These are phyloP conservation scores for Fusarium globosum DNA, from an alignment of 2,329 filamentous ascomycete species.

Conservation along the genomic window DNA sequence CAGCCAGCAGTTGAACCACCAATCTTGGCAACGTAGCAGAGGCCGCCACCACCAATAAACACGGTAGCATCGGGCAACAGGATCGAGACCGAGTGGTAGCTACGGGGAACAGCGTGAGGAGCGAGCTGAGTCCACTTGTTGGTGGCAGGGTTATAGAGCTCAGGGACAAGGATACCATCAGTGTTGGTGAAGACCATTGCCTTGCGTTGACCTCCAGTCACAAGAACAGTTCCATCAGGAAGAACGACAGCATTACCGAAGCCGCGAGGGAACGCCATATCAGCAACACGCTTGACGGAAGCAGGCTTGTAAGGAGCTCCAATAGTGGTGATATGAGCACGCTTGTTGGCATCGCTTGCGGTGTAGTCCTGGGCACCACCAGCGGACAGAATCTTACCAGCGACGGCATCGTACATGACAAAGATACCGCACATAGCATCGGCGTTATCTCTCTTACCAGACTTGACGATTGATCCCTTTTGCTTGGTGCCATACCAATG, in stretches of 20 bases:
- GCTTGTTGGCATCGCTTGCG: slow-evolving; percentile 51
- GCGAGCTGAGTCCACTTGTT: slow-evolving; percentile 54
- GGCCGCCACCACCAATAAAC: slow-evolving; percentile 62
- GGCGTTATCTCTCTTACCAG: slow-evolving; percentile 49
- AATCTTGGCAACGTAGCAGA: slow-evolving; percentile 54
- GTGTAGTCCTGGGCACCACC: slow-evolving; percentile 61
- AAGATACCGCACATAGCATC: slow-evolving; percentile 64
- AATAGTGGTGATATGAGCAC: slow-evolving; percentile 62
- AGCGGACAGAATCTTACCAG: slow-evolving; percentile 64
- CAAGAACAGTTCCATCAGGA: slow-evolving; percentile 58
- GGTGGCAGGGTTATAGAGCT: slow-evolving; percentile 58
- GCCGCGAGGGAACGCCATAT: slow-evolving; percentile 53
- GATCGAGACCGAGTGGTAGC: slow-evolving; percentile 62
- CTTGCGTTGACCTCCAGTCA: slow-evolving; percentile 51
- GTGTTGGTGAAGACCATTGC: slow-evolving; percentile 59
- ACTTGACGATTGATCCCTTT: slow-evolving; percentile 47
- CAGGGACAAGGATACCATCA: slow-evolving; percentile 54
- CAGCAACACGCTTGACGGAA: slow-evolving; percentile 23
- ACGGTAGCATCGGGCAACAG: slow-evolving; percentile 63
- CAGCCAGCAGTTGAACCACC: slow-evolving; percentile 46
- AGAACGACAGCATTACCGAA: slow-evolving; percentile 59
- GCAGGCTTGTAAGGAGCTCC: slow-evolving; percentile 36
- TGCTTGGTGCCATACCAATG: slow-evolving; percentile 66
- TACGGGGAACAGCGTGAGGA: slow-evolving; percentile 54
- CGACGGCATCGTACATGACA: slow-evolving; percentile 67